Percentiles rank a stretch among this genome's conserved stretches.
Conservation (phyloP, 148 eudicot genomes). For the Silene conica region DNA sequence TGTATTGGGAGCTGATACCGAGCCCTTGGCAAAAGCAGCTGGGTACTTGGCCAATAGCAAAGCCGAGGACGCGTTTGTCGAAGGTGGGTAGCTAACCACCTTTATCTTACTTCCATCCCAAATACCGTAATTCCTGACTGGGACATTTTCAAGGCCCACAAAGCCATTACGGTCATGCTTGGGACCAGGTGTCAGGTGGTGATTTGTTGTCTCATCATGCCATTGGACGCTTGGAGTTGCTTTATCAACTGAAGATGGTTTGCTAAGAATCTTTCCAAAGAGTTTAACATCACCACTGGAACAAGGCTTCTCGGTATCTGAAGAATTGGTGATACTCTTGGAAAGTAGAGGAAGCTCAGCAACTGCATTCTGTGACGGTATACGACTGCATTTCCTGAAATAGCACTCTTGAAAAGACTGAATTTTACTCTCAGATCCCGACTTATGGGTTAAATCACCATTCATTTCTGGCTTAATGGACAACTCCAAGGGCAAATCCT, state of each 20-base stretch:
- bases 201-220: conserved; percentile 20
- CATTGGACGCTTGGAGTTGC: conserved; percentile 20
- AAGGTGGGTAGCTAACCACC: conserved; percentile 44
- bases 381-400: conserved; percentile 43
- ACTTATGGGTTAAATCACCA: conserved; percentile 28
- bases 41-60: conserved; percentile 66
- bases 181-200: conserved; percentile 5
- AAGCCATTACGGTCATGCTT: conserved; percentile 13
- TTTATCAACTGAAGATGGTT: conserved; percentile 42
- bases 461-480: conserved; percentile 31
- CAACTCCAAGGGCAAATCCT: conserved; percentile 33
- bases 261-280: conserved; percentile 79
- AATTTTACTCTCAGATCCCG: conserved; percentile 28
- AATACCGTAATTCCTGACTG: conserved; percentile 53
- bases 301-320: conserved; percentile 45
- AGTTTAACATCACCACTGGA: conserved; percentile 76
- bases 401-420: conserved; percentile 31
- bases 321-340: conserved; percentile 23
- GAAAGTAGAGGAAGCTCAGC: conserved; percentile 29
- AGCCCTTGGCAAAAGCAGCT: conserved; percentile 47
- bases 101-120: conserved; percentile 72
- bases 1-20: conserved; percentile 32
- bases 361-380: conserved; percentile 26
- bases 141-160: conserved; percentile 51
- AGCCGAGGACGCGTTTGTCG: conserved; percentile 54